These are phyloP conservation scores for Rhodotorula sp. DNA, from an alignment of 1,284 basidiomycete genomes.

Conservation along the genomic window DNA sequence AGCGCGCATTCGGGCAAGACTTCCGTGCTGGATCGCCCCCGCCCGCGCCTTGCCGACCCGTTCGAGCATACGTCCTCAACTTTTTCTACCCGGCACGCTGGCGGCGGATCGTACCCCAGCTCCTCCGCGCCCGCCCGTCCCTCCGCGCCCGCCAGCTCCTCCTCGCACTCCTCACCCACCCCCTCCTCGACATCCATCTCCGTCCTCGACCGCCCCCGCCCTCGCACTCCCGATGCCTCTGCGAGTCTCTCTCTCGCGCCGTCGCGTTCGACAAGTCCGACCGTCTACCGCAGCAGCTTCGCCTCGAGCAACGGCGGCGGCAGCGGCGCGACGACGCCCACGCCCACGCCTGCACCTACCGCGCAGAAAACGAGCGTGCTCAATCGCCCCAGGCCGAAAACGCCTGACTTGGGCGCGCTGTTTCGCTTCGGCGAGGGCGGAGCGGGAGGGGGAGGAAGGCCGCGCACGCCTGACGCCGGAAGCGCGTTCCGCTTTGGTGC, in stretches of 20 bases:
- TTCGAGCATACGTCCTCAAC: background rate
- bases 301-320: background rate
- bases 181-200: conserved; percentile 4
- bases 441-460: background rate
- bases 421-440: conserved; percentile 12
- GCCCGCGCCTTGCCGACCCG: background rate
- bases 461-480: background rate
- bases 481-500: background rate
- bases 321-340: background rate
- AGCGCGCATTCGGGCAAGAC: background rate
- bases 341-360: background rate
- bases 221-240: conserved; percentile 25
- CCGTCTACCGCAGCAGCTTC: background rate
- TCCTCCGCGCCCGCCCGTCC: no score
- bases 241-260: background rate
- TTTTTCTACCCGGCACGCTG: background rate
- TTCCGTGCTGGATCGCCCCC: conserved; percentile 3
- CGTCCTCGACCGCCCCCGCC: conserved; percentile 13
- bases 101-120: conserved; percentile 2
- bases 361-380: conserved; percentile 11
- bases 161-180: background rate
- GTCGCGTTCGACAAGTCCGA: background rate
- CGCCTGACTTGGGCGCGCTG: conserved; percentile 11
- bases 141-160: background rate
- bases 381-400: conserved; percentile 19